A percentile compares a stretch with the other conserved stretches of the same genome.
phyloP scores from a whole-genome alignment of 2,329 filamentous ascomycete species.

The Aspergillus felis region DNA sequence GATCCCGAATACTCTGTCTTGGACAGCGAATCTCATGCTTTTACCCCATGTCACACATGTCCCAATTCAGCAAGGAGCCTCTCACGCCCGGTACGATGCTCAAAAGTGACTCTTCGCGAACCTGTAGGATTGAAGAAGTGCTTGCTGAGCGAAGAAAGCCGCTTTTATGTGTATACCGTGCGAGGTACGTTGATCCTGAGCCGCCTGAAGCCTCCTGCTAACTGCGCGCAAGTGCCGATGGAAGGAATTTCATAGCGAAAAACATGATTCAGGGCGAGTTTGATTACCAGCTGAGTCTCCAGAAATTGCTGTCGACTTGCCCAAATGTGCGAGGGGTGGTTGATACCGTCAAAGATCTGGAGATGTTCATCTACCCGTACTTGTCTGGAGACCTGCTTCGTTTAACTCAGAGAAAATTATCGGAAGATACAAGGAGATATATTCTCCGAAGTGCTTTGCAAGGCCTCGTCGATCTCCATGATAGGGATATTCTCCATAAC shows the following conservation, averaged over 20 bases:
- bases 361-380: no score
- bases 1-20: no score
- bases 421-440: no score
- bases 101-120: constrained; percentile 1
- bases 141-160: constrained; percentile 1
- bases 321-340: no score
- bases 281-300: not conserved
- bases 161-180: constrained; percentile 5
- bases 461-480: no score
- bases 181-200: not conserved
- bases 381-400: no score
- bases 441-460: no score
- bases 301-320: not conserved
- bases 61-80: not conserved
- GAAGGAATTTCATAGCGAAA: not conserved
- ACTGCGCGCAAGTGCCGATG: not conserved
- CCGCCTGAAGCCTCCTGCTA: not conserved
- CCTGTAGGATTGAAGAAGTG: constrained; percentile 2
- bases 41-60: no score
- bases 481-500: no score
- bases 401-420: no score
- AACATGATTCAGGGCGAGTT: not conserved
- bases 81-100: not conserved
- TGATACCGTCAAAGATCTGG: no score
- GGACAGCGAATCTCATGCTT: no score